These are phyloP conservation scores for Aspergillus sp. DNA, from an alignment of 2,329 filamentous ascomycete species.

Conservation along the genomic window DNA sequence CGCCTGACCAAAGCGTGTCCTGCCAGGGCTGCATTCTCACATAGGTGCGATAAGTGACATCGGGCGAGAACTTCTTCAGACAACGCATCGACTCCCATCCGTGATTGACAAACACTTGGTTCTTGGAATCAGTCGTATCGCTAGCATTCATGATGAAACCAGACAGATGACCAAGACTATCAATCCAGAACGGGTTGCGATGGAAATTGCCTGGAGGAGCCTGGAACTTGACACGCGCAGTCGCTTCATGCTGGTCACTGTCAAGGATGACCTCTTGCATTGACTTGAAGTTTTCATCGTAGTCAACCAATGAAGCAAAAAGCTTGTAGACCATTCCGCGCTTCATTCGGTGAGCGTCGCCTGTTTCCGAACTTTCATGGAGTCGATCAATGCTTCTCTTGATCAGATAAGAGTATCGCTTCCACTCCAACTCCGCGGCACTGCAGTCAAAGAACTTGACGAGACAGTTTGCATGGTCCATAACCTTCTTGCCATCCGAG, in stretches of 20 bases:
- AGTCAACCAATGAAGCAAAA: constrained; percentile 55
- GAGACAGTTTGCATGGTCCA: constrained; percentile 31
- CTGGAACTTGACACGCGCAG: constrained; percentile 51
- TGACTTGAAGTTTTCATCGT: constrained; percentile 53
- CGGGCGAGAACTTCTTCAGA: constrained; percentile 47
- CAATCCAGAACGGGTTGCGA: constrained; percentile 57
- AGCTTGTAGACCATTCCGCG: constrained; percentile 76
- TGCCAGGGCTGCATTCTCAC: constrained; percentile 54
- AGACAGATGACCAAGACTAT: constrained; percentile 53
- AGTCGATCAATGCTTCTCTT: constrained; percentile 57
- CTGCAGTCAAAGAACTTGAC: constrained; percentile 29
- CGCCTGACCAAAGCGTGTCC: constrained; percentile 53
- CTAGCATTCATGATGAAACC: constrained; percentile 59
- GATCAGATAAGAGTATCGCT: constrained; percentile 64
- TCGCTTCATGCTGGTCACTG: constrained; percentile 52
- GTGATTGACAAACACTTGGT: constrained; percentile 58
- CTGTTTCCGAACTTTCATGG: constrained; percentile 57
- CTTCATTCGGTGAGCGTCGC: constrained; percentile 67
- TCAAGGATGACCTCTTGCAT: constrained; percentile 58
- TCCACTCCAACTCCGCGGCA: constrained; percentile 20
- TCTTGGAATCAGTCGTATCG: constrained; percentile 54
- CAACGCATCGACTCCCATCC: constrained; percentile 59
- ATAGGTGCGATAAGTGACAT: constrained; percentile 55
- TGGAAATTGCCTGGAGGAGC: constrained; percentile 54
- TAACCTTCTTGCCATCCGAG: constrained; percentile 30